A percentile compares a stretch with the other conserved stretches of the same genome.
Evolutionary conservation across 495 filamentous ascomycete genomes (phyloP).

Genomic region (Tuber microsphaerosporum): DNA sequence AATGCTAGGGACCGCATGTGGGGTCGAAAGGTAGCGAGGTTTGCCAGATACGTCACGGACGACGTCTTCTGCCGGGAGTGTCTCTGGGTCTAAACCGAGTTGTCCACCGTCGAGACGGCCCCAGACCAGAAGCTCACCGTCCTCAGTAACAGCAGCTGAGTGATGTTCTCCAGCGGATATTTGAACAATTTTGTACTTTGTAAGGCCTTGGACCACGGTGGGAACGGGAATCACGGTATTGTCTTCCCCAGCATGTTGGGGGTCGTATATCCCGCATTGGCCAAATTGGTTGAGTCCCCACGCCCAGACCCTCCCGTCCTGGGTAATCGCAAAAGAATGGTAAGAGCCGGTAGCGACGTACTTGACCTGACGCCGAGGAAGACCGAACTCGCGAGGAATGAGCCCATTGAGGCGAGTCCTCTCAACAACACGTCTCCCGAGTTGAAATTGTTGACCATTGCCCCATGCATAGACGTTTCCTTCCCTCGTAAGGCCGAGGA

Average conservation of each 20-base stretch:
- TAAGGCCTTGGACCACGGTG: conserved; percentile 55
- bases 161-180: conserved; percentile 66
- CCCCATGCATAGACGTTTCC: conserved; percentile 67
- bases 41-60: conserved; percentile 49
- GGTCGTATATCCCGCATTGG: conserved; percentile 63
- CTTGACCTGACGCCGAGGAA: conserved; percentile 54
- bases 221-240: conserved; percentile 53
- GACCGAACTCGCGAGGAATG: conserved; percentile 61
- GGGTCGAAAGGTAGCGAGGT: conserved; percentile 34
- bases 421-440: conserved; percentile 62
- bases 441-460: conserved; percentile 64
- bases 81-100: conserved; percentile 51
- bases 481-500: conserved; percentile 60
- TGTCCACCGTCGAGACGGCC: conserved; percentile 61
- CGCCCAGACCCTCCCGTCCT: conserved; percentile 61
- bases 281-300: conserved; percentile 89
- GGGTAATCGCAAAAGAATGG: conserved; percentile 70
- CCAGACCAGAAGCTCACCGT: conserved; percentile 61
- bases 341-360: conserved; percentile 59
- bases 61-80: conserved; percentile 52
- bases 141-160: conserved; percentile 55
- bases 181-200: conserved; percentile 47
- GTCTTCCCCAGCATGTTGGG: conserved; percentile 56
- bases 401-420: conserved; percentile 56
- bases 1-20: conserved; percentile 37